Evolutionary conservation across 208 protist genomes (phyloP), one percentile per base, ranked within the genome.

Genomic region (Wallacemonas sp.): DNA sequence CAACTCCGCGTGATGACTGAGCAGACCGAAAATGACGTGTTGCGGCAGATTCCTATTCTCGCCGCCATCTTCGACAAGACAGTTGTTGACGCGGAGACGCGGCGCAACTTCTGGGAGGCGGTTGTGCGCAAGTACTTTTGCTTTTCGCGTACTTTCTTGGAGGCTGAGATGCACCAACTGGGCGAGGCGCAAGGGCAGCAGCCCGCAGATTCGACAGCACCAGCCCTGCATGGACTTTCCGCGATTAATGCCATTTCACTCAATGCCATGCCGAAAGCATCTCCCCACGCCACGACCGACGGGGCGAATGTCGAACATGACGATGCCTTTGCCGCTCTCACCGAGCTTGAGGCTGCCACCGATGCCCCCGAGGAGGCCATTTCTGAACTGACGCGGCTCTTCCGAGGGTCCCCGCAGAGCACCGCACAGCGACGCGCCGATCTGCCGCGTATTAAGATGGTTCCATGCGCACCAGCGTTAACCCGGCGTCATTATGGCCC

Each of bases 41-140:
- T 95, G 46, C 80, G 89, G 15, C 86, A 95, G 66, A 77, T 91
- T 59, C 89, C 89, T 0, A 56, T 86, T 21, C 76, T 95, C 11
- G 90, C 90, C 3, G 78, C 72, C 30, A 75, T 93, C 56, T 91
- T 90, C 47, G 71, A 70, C 60, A 45, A 70, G 3, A 59, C 71
- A 58, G 90, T 93, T 19, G 75, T 77, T 42, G 74, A 86, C 62
- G 75, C 59, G 41, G 82, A 86, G 54, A 87, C 86, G 36, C 77
- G 73, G 53, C 62, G 65, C 33, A 66, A 26, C 28, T 93, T 95
- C 47, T 95, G 90, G 86, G 82, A 92, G 63, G 84, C 81, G 17
- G 84, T 93, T 5, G 86, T 91, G 46, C 82, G 80, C 46, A 90
- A 90, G 68, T 90, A 93, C 70, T 93, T 93, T 61, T 95, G 84